Conservation (phyloP, 306 rosid genomes). For the Potentilla sterilis region DNA sequence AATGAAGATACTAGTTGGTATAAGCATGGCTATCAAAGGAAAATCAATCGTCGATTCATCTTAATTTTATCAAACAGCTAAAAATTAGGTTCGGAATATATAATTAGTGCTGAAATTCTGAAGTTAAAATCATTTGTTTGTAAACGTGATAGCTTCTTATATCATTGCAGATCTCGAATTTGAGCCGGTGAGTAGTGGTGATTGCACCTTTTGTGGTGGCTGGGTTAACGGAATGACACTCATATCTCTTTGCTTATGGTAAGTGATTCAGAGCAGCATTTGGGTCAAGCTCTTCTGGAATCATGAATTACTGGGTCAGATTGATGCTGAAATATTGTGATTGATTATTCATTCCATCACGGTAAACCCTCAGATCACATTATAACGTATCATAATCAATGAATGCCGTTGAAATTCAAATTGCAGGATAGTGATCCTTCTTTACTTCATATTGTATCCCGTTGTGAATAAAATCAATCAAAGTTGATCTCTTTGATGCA, state of each 20-base stretch:
- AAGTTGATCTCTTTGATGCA: neutral
- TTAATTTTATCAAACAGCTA: neutral
- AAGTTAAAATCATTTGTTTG: neutral
- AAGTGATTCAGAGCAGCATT: too few relatives aligned
- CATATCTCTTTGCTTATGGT: too few relatives aligned
- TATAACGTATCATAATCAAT: too few relatives aligned
- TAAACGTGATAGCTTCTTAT: neutral
- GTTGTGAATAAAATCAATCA: neutral
- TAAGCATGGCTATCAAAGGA: neutral
- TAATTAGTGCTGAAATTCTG: neutral
- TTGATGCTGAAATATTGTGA: conserved; percentile 18
- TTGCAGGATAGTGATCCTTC: neutral
- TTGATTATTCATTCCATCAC: conserved; percentile 3
- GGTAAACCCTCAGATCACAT: too few relatives aligned
- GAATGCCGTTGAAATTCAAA: neutral
- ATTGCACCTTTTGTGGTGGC: too few relatives aligned
- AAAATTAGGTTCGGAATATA: neutral
- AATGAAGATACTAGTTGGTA: neutral
- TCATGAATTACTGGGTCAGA: conserved; percentile 24
- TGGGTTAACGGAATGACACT: too few relatives aligned
- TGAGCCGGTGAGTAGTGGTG: too few relatives aligned
- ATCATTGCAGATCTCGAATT: too few relatives aligned
- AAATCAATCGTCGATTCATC: neutral
- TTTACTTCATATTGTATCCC: neutral
- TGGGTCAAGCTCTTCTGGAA: too few relatives aligned